These are phyloP conservation scores for Datura wrightii DNA, from an alignment of 257 asterid genomes.

Conservation along the genomic window DNA sequence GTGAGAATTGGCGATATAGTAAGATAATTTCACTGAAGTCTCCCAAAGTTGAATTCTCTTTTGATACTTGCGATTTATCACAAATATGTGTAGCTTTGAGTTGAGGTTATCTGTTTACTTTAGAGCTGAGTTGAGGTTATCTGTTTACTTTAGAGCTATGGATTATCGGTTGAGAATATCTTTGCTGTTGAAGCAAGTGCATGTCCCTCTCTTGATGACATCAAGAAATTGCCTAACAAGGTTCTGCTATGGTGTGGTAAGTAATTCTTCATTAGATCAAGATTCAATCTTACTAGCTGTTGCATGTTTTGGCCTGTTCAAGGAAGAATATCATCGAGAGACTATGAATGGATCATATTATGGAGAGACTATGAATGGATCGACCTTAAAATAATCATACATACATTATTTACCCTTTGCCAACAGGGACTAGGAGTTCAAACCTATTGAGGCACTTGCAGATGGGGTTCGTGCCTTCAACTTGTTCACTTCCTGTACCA, in stretches of 20 bases:
- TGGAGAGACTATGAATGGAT: background rate
- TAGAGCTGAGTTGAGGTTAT: slow-evolving; percentile 54
- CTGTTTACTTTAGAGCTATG: slow-evolving; percentile 63
- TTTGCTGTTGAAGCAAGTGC: slow-evolving; percentile 73
- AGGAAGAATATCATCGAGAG: background rate
- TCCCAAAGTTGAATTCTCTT: background rate
- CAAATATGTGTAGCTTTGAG: background rate
- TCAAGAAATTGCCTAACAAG: slow-evolving; percentile 73
- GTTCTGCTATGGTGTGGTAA: slow-evolving; percentile 90
- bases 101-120: background rate
- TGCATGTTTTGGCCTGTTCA: background rate
- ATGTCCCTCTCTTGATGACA: slow-evolving; percentile 72
- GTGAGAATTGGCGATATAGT: slow-evolving; percentile 76
- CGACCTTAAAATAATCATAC: background rate
- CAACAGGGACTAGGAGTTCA: slow-evolving; percentile 74
- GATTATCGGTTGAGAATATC: slow-evolving; percentile 64
- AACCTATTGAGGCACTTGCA: slow-evolving; percentile 80
- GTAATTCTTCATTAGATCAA: slow-evolving; percentile 8
- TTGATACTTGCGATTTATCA: background rate
- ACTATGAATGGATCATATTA: background rate
- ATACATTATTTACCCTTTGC: background rate
- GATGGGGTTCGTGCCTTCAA: slow-evolving; percentile 78
- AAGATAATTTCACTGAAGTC: slow-evolving; percentile 26
- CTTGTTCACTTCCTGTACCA: slow-evolving; percentile 72
- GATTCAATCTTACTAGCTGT: background rate